Evolutionary conservation across 345 rosid species (phyloP).

Genomic region (Lumnitzera littorea): DNA sequence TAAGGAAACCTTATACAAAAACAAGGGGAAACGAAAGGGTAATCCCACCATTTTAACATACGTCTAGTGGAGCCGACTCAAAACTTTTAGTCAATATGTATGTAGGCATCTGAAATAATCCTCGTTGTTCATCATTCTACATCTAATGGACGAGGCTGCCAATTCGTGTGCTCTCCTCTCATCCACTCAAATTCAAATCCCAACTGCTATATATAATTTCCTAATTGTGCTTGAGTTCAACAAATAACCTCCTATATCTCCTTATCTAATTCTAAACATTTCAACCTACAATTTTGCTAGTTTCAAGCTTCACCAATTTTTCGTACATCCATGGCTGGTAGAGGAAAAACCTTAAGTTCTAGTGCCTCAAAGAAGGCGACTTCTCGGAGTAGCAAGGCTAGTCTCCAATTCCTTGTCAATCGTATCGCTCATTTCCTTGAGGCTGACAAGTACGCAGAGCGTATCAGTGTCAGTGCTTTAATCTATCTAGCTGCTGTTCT

Average conservation of each 20-base stretch:
- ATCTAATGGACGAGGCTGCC: background rate
- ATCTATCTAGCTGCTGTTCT: constrained; percentile 94
- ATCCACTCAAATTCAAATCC: constrained; percentile 3
- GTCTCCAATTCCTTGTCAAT: constrained; percentile 87
- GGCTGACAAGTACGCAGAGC: constrained; percentile 94
- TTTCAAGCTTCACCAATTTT: no score
- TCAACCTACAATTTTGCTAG: no score
- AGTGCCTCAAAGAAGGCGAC: constrained; percentile 86
- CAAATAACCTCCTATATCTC: background rate
- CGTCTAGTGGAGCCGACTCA: background rate
- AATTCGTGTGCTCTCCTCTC: constrained; percentile 12
- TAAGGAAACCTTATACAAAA: no score
- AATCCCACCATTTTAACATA: no score
- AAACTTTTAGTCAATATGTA: no score
- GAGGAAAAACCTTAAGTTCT: constrained; percentile 85
- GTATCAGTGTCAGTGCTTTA: constrained; percentile 91
- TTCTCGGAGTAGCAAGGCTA: constrained; percentile 91
- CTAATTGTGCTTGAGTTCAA: no score
- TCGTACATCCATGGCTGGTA: constrained; percentile 54
- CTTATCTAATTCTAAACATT: background rate
- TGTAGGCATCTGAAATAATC: background rate
- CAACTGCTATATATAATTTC: constrained; percentile 1
- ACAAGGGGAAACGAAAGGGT: no score
- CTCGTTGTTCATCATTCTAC: background rate
- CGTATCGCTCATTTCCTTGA: constrained; percentile 90